Evolutionary conservation across 345 rosid species (phyloP).

Genomic region (Kandelia obovata): DNA sequence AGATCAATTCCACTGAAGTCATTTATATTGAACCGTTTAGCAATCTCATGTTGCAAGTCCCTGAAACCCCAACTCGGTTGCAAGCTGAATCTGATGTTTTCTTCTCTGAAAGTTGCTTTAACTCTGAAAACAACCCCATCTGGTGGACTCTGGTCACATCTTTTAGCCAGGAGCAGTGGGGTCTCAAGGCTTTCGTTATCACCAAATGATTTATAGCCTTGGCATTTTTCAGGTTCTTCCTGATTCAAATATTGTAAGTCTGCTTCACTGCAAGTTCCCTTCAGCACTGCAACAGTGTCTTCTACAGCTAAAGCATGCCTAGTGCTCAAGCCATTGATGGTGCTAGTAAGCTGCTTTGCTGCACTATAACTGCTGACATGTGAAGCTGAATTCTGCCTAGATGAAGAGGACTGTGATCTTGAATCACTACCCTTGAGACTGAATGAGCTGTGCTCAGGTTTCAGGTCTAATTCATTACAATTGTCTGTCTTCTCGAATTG

Average conservation of each 20-base stretch:
- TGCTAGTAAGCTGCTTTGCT: conserved; percentile 39
- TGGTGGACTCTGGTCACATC: conserved; percentile 11
- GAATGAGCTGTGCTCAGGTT: conserved; percentile 32
- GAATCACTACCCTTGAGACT: conserved; percentile 36
- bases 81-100: conserved; percentile 35
- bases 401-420: conserved; percentile 58
- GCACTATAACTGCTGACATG: conserved; percentile 55
- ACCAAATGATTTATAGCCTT: conserved; percentile 44
- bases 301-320: conserved; percentile 27
- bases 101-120: conserved; percentile 63
- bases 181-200: conserved; percentile 32
- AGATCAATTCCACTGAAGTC: conserved; percentile 21
- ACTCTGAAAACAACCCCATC: conserved; percentile 34
- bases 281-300: conserved; percentile 32
- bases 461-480: conserved; percentile 32
- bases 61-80: conserved; percentile 24
- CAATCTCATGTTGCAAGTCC: conserved; percentile 28
- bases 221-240: conserved; percentile 49
- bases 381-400: conserved; percentile 68
- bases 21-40: conserved; percentile 25
- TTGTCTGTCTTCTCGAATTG: conserved; percentile 24
- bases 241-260: conserved; percentile 40
- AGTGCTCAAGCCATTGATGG: conserved; percentile 23
- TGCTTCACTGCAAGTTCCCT: conserved; percentile 41
- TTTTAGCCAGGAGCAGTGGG: conserved; percentile 29